Evolutionary conservation across 164 flowering plant species (phyloP).

Genomic region (grape (Vitis vinifera)): ASM3070453v1 NC_081818.1:27821501-27822000

Average conservation of each 20-base stretch:
- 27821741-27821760: conserved; percentile 83
- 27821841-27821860: conserved; percentile 74
- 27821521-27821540: neutral
- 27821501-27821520: neutral
- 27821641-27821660: neutral
- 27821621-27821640: conserved; percentile 1
- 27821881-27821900: conserved; percentile 54
- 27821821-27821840: conserved; percentile 29
- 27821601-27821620: conserved; percentile 4
- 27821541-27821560: conserved; percentile 3
- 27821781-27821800: conserved; percentile 53
- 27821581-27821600: conserved; percentile 6
- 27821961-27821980: conserved; percentile 51
- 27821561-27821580: neutral
- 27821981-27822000: conserved; percentile 56
- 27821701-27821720: conserved; percentile 22
- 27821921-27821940: conserved; percentile 48
- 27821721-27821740: conserved; percentile 64
- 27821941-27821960: conserved; percentile 44
- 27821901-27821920: conserved; percentile 57
- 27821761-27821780: conserved; percentile 95
- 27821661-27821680: too few species aligned
- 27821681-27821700: conserved; percentile 12
- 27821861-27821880: conserved; percentile 87
- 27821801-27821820: conserved; percentile 64